Conservation (phyloP, 306 rosid species). For the Rosa persica region DNA sequence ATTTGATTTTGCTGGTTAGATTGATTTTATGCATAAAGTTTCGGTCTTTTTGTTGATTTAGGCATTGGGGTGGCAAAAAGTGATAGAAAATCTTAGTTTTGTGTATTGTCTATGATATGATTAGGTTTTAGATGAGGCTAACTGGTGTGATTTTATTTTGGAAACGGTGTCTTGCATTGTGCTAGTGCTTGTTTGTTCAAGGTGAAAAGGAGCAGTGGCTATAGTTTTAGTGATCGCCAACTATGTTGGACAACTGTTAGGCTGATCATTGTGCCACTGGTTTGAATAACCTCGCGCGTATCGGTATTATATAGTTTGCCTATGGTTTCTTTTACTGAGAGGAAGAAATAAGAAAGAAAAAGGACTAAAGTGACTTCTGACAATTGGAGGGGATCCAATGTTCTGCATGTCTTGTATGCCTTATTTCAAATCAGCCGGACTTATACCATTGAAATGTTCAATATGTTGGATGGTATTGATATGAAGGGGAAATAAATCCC, state of each 20-base stretch:
- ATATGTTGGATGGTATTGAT: background rate
- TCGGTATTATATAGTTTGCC: background rate
- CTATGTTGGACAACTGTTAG: slow-evolving; percentile 2
- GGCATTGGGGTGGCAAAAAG: background rate
- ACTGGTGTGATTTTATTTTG: background rate
- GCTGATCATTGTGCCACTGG: background rate
- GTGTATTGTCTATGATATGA: background rate
- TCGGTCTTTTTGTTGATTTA: background rate
- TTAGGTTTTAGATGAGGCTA: background rate
- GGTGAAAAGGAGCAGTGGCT: background rate
- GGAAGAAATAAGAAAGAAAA: background rate
- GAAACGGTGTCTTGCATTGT: background rate
- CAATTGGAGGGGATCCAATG: background rate
- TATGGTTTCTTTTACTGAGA: background rate
- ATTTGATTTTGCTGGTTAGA: background rate
- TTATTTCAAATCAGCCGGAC: background rate
- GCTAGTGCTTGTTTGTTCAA: background rate
- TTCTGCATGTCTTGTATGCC: background rate
- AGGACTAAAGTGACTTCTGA: background rate
- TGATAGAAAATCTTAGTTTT: background rate
- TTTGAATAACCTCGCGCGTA: background rate
- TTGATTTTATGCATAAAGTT: background rate
- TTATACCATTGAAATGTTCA: background rate
- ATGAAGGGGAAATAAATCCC: background rate
- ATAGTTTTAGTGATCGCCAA: background rate